Evolutionary conservation across 148 eudicot species (phyloP), one percentile per base, ranked within the genome.

Genomic region (Heliosperma pusillum): DNA sequence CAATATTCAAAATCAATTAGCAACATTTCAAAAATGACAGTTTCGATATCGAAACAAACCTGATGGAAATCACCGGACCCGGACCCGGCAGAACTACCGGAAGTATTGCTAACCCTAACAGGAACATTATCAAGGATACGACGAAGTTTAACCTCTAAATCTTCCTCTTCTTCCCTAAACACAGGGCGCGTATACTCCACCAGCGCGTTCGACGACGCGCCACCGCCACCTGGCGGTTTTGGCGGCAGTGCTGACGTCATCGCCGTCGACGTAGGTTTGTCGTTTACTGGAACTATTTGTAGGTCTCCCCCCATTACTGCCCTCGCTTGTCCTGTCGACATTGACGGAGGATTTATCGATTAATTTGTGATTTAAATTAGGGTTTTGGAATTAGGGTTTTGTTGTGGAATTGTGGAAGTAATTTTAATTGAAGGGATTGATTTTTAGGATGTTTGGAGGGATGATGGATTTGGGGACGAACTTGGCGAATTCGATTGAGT

Each of bases 31-130:
- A 36, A 50, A 42, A 15, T 15, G 12, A 50, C 4, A 3, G 3
- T 50, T 50, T 11, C 55, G 19, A 50, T 50, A 50, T 13, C 55
- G 55, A 50, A 30, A 64, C 0, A 52, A 71, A 95, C 99, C 99
- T 95, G 99, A 77, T 92, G 99, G 53, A 95, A 95, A 72, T 95
- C 99, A 26, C 99, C 99, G 70, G 99, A 95, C 71, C 99, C 99
- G 2, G 97, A 92, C 80, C 99, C 99, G 21, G 99, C 99, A 13
- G 99, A 95, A 73, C 97, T 90, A 13, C 99, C 99, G 47, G 99
- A 95, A 17, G 99, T 92, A 58, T 95, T 95, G 72, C 85, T 92
- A 30, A 95, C 99, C 4, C 97, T 96, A 27, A 92, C 98, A 1
- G 98, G 98, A 57, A 95, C 97, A 53, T 89, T 85, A 11, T 92